Evolutionary conservation across 495 filamentous ascomycete species (phyloP), one percentile per base, ranked within the genome.

Genomic region (Filosporella fistucella): DNA sequence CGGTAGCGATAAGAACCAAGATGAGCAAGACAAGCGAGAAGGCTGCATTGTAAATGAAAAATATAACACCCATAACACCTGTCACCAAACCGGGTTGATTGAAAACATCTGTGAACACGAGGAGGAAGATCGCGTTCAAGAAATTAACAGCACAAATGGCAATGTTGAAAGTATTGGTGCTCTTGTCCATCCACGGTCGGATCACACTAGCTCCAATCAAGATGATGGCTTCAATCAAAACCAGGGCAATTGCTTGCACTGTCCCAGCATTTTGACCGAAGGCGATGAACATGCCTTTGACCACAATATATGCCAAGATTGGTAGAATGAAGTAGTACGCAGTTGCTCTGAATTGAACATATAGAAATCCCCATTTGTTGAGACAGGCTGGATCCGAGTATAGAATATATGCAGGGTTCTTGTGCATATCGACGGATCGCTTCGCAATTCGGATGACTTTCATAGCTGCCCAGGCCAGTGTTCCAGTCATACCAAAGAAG

Each of bases 301-400:
- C 49, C 12, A 97, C 63, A 24, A 85, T 80, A 59, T 97, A 96
- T 30, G 72, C 58, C 29, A 98, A 75, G 30, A 86, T 63, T 0
- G 91, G 91, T 13, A 94, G 80, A 60, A 97, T 86, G 64, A 94
- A 98, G 71, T 95, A 98, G 72, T 98, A 98, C 6, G 89, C 88
- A 1, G 91, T 91, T 17, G 93, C 91, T 47, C 91, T 85, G 73
- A 95, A 97, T 64, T 96, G 93, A 46, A 98, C 88, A 62, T 98
- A 98, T 23, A 98, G 70, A 70, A 97, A 98, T 13, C 93, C 93
- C 93, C 93, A 96, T 70, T 96, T 95, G 80, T 98, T 96, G 49
- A 98, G 70, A 26, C 86, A 82, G 40, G 85, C 76, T 9, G 90
- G 89, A 59, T 98, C 93, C 7, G 93, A 96, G 72, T 95, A 98